Evolutionary conservation across 805 yeast species (phyloP), one percentile per base, ranked within the genome.

Genomic region (Starmera dryadoides): DNA sequence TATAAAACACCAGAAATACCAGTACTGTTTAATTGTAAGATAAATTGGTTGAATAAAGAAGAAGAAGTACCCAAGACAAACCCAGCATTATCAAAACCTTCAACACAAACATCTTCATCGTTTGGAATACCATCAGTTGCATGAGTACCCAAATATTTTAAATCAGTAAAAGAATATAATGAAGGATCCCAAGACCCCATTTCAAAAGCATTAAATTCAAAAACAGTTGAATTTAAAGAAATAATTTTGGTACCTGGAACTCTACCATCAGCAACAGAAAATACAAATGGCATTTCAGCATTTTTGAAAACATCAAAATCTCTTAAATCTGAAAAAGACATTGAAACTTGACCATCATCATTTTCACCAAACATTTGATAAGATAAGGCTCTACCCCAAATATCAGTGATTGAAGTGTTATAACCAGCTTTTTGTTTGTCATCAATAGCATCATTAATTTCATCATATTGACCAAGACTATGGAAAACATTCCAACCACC

Each of bases 181-280:
- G 81, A 66, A 12, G 86, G 83, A 55, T 88, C 96, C 95, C 95
- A 87, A 4, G 94, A 79, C 12, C 96, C 96, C 53, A 87, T 61
- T 55, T 81, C 85, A 50, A 65, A 80, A 12, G 94, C 89, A 36
- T 70, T 72, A 47, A 76, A 59, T 47, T 79, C 77, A 45, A 79
- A 75, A 38, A 69, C 71, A 1, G 95, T 85, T 8, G 94, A 79
- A 64, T 86, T 87, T 25, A 61, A 55, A 43, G 73, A 69, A 36
- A 83, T 63, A 36, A 82, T 68, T 4, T 44, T 36, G 4, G 82
- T 69, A 21, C 76, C 77, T 10, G 86, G 86, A n/a, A 71, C 64
- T 60, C 86, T 67, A 36, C 85, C 86, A 52, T 77, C 77, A 12
- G 79, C 74, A 45, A 73, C 80, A 49, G 73, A 64, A 48, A 81